Evolutionary conservation across 495 filamentous ascomycete species (phyloP).

Genomic region (Penicillium bialowiezense): DNA sequence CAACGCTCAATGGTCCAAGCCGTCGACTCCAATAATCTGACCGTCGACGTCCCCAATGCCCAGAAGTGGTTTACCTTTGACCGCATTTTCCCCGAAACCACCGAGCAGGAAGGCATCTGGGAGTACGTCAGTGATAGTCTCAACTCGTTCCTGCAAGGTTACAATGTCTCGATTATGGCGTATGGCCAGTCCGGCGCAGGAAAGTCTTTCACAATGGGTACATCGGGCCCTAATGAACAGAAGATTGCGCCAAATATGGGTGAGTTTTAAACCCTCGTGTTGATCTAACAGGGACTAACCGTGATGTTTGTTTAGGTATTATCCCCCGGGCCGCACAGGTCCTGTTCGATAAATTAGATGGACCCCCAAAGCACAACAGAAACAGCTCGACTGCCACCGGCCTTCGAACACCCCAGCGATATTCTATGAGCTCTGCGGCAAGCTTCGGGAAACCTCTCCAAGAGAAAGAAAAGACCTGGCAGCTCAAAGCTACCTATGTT

Average conservation of each 20-base stretch:
- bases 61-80: conserved; percentile 96
- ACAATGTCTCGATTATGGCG: conserved; percentile 97
- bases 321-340: conserved; percentile 85
- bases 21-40: conserved; percentile 75
- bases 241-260: conserved; percentile 73
- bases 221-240: conserved; percentile 82
- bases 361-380: conserved; percentile 46
- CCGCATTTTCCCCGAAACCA: conserved; percentile 82
- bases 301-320: conserved; percentile 57
- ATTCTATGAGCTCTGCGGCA: conserved; percentile 62
- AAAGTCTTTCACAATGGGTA: conserved; percentile 99
- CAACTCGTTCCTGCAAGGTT: conserved; percentile 87
- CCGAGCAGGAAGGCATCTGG: conserved; percentile 89
- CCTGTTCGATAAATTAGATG: conserved; percentile 83
- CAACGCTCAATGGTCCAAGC: conserved; percentile 91
- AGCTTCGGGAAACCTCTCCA: conserved; percentile 46
- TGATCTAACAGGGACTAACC: neutral
- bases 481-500: conserved; percentile 92
- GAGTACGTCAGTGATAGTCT: conserved; percentile 92
- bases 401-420: conserved; percentile 75
- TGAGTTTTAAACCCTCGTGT: conserved; percentile 35
- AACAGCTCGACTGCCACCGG: conserved; percentile 60
- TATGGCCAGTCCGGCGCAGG: conserved; percentile 99
- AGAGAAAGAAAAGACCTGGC: conserved; percentile 90
- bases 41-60: conserved; percentile 87